Base-by-base conservation (phyloP, 306 rosid genomes). In the Trifolium repens region DNA sequence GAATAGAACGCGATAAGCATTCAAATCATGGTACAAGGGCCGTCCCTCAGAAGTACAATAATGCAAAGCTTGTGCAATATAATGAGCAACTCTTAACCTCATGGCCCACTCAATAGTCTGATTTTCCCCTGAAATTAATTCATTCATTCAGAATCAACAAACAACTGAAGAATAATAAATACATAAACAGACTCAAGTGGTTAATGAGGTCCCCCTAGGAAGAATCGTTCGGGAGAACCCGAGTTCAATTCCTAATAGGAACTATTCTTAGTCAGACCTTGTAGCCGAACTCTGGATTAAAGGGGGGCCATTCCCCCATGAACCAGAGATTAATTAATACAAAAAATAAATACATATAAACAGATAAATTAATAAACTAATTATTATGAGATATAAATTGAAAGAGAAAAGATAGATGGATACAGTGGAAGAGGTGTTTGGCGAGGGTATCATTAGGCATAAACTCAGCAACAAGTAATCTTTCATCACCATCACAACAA, bases 401-500 rank as follows among this genome's bases (percentile, higher is more conserved):
- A 30, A 30, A 32, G 35, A 32, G 35, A 32, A 32, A 32, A 32
- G 35, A 32, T 32, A 32, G 35, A 32, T 32, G 4, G 24, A 22
- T 32, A 39, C 99, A 96, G 85, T 92, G 99, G 79, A 96, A 96
- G 26, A 96, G 88, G 88, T 96, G 99, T 86, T 96, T 96, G 4
- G 99, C 98, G 40, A 96, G 96, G 77, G 98, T 92, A 81, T 96
- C 98, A 73, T 93, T 90, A 24, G 99, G 99, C 97, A 94, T 92
- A 85, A 76, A 92, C 84, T 94, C 96, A 3, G 99, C 98, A 77
- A 96, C 98, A 34, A 96, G 99, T 34, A 96, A 89, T 74, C 99
- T 89, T 86, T 96, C 97, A 72, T 96, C 98, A 14, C 90, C 93
- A 71, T 96, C 99, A 73, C 99, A 92, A 87, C 97, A 96, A 78